Base-by-base conservation (phyloP, 2,329 filamentous ascomycete species). In the Fusarium sororula region DNA sequence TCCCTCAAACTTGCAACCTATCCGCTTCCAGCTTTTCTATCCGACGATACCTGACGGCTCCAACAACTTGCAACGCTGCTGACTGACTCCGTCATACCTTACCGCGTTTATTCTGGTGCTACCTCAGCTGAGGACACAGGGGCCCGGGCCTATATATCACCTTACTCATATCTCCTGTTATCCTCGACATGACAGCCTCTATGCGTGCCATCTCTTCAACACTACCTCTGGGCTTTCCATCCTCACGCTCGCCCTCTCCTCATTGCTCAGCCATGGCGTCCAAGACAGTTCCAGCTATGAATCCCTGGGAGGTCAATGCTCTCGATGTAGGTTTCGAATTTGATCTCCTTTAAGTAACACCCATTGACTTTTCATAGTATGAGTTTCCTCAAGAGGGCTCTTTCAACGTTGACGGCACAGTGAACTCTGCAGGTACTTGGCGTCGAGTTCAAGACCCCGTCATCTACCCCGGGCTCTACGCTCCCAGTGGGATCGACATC, bases 401-500 rank as follows among this genome's bases (percentile, higher is more conserved):
- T 12, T 22, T 70, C 17, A 73, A 71, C 30, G 50, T 73, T 9
- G 77, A 79, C 24, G 77, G 77, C 35, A 70, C 70, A 30, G 64
- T 69, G 37, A 69, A 68, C 38, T 47, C 68, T 41, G 51, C 68
- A 28, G 70, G 62, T 38, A 74, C 72, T 35, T 79, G 81, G 78
- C 75, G 77, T 45, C 72, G 70, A 39, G 71, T 80, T 47, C 76
- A 79, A 53, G 86, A 90, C 75, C 80, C 86, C 44, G 79, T 89
- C 66, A 88, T 90, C 68, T 90, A 87, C 63, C 87, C 87, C 0
- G 88, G 87, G 12, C 79, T 90, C 3, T 91, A 91, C 72, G 84
- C 87, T 9, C 83, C 84, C 8, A 89, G 85, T 51, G 88, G 88
- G 6, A 85, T 88, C 57, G 87, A 91, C 75, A 84, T 90, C 48